Percentiles rank a stretch among this genome's conserved stretches.
These are phyloP conservation scores for Nosema granulosis DNA, from an alignment of 371 early-diverging fungal species.

Conservation along the genomic window DNA sequence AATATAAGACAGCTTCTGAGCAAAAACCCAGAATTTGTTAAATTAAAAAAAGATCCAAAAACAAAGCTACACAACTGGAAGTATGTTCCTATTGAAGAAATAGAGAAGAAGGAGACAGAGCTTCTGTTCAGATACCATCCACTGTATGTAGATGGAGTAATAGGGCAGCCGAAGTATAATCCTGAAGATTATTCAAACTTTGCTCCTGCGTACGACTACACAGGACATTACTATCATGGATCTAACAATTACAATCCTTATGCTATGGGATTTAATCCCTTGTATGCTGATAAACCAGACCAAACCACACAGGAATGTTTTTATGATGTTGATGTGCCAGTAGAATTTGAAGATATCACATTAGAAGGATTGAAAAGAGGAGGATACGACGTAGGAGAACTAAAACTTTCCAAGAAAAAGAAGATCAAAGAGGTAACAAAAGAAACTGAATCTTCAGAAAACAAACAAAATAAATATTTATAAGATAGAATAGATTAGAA, in stretches of 20 bases:
- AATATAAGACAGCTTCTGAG: conserved; percentile 53
- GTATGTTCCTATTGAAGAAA: conserved; percentile 26
- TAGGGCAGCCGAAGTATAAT: neutral
- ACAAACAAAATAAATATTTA: too few species aligned
- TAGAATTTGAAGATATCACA: conserved; percentile 3
- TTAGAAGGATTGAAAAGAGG: too few species aligned
- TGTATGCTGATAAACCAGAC: neutral
- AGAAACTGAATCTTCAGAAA: too few species aligned
- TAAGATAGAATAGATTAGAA: too few species aligned
- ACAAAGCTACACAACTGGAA: conserved; percentile 51
- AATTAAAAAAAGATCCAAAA: conserved; percentile 27
- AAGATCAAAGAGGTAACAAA: too few species aligned
- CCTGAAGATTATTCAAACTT: neutral
- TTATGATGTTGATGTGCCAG: neutral
- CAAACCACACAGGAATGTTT: too few species aligned
- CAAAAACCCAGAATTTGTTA: conserved; percentile 59
- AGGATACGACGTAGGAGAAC: too few species aligned
- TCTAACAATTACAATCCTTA: neutral
- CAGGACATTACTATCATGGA: neutral
- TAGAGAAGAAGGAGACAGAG: conserved; percentile 29
- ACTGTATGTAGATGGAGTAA: neutral
- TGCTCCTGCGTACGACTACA: neutral
- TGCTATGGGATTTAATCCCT: neutral
- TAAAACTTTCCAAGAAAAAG: too few species aligned
- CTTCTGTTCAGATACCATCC: neutral